Evolutionary conservation across 352 stramenopile genomes (phyloP).

Genomic region (Phytophthora cajani): DNA sequence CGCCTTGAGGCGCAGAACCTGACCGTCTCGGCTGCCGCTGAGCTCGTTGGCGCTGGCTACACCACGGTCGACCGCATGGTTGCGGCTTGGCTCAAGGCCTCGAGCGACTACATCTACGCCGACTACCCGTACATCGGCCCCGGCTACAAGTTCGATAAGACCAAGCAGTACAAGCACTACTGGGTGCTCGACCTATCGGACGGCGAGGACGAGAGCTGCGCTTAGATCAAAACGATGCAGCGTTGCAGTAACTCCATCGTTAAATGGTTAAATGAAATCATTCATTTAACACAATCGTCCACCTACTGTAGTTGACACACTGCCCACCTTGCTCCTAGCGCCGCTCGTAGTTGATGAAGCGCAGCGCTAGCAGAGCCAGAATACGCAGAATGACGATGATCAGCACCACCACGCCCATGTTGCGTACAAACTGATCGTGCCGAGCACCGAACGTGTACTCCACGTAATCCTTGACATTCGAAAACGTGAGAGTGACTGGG

Average conservation of each 20-base stretch:
- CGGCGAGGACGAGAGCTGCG: conserved; percentile 20
- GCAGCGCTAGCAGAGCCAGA: conserved; percentile 53
- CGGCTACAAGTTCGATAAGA: conserved; percentile 34
- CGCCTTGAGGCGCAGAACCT: conserved; percentile 31
- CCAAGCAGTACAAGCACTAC: conserved; percentile 37
- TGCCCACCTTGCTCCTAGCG: conserved; percentile 22
- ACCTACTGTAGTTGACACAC: background rate
- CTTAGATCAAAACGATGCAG: conserved; percentile 5
- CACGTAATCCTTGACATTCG: conserved; percentile 51
- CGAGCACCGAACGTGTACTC: conserved; percentile 49
- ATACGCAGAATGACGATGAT: conserved; percentile 52
- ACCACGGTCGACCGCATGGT: conserved; percentile 35
- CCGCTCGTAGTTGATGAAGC: conserved; percentile 60
- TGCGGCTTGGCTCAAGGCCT: conserved; percentile 48
- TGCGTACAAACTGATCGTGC: conserved; percentile 43
- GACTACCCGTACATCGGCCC: conserved; percentile 32
- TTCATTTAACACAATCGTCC: background rate
- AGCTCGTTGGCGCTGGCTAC: conserved; percentile 53
- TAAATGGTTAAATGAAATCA: conserved; percentile 5
- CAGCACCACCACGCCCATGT: conserved; percentile 47
- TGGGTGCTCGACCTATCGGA: conserved; percentile 39
- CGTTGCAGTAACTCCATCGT: background rate
- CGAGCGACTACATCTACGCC: conserved; percentile 39
- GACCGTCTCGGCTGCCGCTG: conserved; percentile 17
- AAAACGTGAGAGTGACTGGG: conserved; percentile 36